Evolutionary conservation across 2,329 filamentous ascomycete genomes (phyloP), one percentile per base, ranked within the genome.

Genomic region (Cercospora brassicicola): DNA sequence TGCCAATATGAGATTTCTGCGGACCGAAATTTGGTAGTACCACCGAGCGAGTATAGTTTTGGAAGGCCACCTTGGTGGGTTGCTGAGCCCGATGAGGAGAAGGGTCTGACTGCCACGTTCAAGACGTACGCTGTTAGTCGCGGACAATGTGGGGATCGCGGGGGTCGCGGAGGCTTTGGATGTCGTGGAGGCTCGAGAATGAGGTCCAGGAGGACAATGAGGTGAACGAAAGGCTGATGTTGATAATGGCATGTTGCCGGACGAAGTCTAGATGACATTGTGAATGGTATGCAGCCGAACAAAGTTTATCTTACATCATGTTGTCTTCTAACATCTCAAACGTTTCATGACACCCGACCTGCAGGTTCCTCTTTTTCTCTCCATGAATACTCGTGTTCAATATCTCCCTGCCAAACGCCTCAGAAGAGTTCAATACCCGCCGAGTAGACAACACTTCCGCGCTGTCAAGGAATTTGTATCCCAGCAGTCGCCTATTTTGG

Each of bases 21-120:
- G n/a, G 61, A 63, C 6, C 42, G 61, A 10, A 63, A 63, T 39
- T 9, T 55, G 23, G 48, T 63, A 28, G 20, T 48, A 26, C 61
- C 45, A 20, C 4, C 2, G 18, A n/a, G 20, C 23, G 6, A 10
- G n/a, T 28, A 11, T 13, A 39, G 20, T 6, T 9, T 55, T 11
- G 39, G 36, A 20, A 55, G 20, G 60, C 42, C 39, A 8, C 60
- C 55, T 26, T 36, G 55, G 60, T 51, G n/a, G 30, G 18, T 55
- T 15, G 28, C 23, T 11, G 61, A 48, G n/a, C 61, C 45, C 7
- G n/a, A 31, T 8, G 45, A 63, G 39, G 45, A 28, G n/a, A 31
- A 51, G 10, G 18, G 11, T 23, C 9, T 33, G 36, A 62, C 31
- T 15, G 39, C 23, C 59, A 62, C 59, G 15, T 63, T 55, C 48